Base-by-base conservation (phyloP, 129 eudicot species). In the Logfia minima region DNA sequence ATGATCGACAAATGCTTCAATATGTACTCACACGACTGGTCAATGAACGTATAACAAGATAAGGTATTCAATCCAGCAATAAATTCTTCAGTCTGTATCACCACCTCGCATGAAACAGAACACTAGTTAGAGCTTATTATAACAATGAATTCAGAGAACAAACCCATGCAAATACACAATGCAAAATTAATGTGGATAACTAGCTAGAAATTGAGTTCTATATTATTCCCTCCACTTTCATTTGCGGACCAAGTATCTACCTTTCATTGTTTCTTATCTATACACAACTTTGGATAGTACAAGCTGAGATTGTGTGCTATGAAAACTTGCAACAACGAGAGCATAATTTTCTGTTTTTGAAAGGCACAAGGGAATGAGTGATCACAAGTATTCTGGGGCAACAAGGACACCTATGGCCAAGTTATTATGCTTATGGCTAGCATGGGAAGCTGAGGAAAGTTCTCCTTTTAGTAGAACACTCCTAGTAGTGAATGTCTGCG, bases 41-140 rank as follows among this genome's bases (percentile, higher is more conserved):
- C 99, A 74, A 94, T 81, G 56, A 91, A 94, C 22, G 83, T 91
- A 74, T 94, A 94, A 72, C 92, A 88, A 69, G 88, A 83, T 76
- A 88, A 72, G 71, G 89, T 75, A 77, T 78, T 81, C 83, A 86
- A 74, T 62, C 92, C 97, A 76, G 86, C 84, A 21, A 94, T 70
- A 80, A 86, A 90, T 58, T 92, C 99, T 80, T 91, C 99, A 21
- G 96, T 90, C 99, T 94, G 92, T 81, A 79, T 67, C 53, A 81
- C 61, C 84, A 79, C 56, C 56, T 83, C 80, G 65, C 76, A 83
- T 52, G 62, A 75, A 58, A 77, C 71, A 79, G 55, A 74, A 65
- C 62, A 74, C 35, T 34, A 21, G 52, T 84, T 61, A 88, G 85
- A 83, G 75, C 64, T 62, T 62, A 61, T 52, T 22, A 65, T 26